These are phyloP conservation scores for Eucalyptus paniculata DNA, from an alignment of 345 rosid species.

Conservation along the genomic window DNA sequence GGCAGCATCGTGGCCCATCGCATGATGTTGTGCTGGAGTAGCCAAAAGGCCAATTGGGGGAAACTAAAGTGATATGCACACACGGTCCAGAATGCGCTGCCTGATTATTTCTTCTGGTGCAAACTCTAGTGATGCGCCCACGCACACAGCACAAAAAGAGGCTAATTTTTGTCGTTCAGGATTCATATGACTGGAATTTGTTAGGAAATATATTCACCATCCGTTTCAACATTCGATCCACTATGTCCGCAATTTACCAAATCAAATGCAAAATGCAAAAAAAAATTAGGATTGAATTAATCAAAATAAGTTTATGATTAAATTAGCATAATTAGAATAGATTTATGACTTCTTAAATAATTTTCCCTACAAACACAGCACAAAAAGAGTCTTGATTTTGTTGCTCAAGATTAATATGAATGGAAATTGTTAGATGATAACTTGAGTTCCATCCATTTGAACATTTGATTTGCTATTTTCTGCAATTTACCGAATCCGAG, in stretches of 20 bases:
- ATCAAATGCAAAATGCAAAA: not conserved
- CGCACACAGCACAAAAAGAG: not conserved
- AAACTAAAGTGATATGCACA: not conserved
- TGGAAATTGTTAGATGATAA: not conserved
- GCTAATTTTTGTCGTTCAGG: not conserved
- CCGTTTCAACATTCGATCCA: not conserved
- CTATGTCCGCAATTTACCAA: not conserved
- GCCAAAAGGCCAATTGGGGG: not conserved
- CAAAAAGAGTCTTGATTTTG: not conserved
- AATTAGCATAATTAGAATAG: accelerated
- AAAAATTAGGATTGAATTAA: too few species aligned
- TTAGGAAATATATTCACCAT: not conserved
- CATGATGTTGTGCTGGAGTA: not conserved
- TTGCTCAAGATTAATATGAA: not conserved
- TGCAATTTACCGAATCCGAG: accelerated
- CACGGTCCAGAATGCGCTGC: not conserved
- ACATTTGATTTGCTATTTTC: not conserved
- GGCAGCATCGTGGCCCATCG: not conserved
- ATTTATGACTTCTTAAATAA: too few species aligned
- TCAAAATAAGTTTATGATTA: too few species aligned
- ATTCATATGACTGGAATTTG: not conserved
- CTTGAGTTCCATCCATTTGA: not conserved
- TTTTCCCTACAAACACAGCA: not conserved
- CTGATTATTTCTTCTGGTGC: not conserved
- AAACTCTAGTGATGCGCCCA: not conserved